A percentile compares a stretch with the other conserved stretches of the same genome.
Conservation (phyloP, 2,329 filamentous ascomycete genomes). For the Alternaria sp. region DNA sequence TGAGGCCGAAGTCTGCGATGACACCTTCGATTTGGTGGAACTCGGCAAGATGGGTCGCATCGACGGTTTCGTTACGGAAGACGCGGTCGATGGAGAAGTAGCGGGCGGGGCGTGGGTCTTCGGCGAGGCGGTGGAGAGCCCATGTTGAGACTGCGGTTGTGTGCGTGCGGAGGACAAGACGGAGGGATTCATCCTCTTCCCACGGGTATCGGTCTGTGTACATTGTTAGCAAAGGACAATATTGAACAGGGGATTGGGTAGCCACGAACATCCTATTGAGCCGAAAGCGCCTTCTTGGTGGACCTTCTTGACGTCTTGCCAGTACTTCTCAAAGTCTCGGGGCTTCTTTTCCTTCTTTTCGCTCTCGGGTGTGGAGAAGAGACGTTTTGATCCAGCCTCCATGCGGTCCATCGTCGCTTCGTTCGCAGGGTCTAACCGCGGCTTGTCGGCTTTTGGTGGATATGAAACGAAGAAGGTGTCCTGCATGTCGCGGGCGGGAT, state of each 20-base stretch:
- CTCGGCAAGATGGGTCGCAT: constrained; percentile 94
- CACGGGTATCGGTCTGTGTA: constrained; percentile 80
- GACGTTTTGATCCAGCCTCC: constrained; percentile 56
- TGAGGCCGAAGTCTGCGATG: constrained; percentile 94
- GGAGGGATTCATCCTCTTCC: constrained; percentile 83
- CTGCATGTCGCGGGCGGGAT: constrained; percentile 94
- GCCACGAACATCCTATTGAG: constrained; percentile 73
- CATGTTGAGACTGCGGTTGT: constrained; percentile 91
- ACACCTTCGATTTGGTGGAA: constrained; percentile 99
- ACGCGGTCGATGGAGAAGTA: constrained; percentile 99
- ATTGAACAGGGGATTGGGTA: fast-evolving
- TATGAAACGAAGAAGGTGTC: constrained; percentile 99
- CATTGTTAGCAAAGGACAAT: not conserved
- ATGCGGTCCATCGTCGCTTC: constrained; percentile 57
- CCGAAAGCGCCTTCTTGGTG: constrained; percentile 92
- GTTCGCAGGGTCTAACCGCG: constrained; percentile 61
- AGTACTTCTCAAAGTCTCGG: constrained; percentile 82
- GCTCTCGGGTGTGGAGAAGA: constrained; percentile 62
- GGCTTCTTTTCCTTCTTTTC: constrained; percentile 57
- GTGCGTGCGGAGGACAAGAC: constrained; percentile 91
- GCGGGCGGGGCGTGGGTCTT: constrained; percentile 81
- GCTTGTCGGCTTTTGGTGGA: constrained; percentile 74
- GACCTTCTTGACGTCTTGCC: constrained; percentile 83
- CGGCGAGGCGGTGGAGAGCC: constrained; percentile 88
- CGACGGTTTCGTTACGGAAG: constrained; percentile 96